Evolutionary conservation across 2,329 filamentous ascomycete species (phyloP).

Genomic region (Fusarium nurragi): DNA sequence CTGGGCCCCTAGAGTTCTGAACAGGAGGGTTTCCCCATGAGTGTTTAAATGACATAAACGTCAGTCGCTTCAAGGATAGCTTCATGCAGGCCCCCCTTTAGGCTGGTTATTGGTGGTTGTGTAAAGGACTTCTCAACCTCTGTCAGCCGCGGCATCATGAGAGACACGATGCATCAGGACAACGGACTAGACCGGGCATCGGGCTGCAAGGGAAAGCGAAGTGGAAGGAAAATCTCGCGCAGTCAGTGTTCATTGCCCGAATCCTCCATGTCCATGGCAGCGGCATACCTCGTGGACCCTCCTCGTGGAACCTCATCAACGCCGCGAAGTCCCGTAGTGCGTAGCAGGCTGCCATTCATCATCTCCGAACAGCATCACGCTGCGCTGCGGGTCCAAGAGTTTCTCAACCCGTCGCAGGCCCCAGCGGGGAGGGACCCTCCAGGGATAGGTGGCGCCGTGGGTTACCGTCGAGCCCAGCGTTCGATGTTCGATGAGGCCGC

Average conservation of each 20-base stretch:
- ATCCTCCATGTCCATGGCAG: constrained; percentile 27
- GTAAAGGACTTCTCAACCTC: background rate
- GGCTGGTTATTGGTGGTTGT: background rate
- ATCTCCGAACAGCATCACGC: constrained; percentile 39
- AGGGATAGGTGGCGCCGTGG: constrained; percentile 32
- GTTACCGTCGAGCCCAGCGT: constrained; percentile 17
- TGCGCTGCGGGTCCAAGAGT: constrained; percentile 25
- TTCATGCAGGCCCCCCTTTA: constrained; percentile 9
- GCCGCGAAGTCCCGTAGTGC: constrained; percentile 30
- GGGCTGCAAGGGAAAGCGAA: constrained; percentile 16
- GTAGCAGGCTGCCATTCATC: constrained; percentile 14
- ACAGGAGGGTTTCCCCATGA: background rate
- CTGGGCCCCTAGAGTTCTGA: background rate
- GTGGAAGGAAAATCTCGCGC: constrained; percentile 34
- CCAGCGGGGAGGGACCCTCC: constrained; percentile 24
- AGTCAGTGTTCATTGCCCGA: constrained; percentile 20
- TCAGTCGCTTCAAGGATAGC: background rate
- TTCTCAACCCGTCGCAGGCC: constrained; percentile 19
- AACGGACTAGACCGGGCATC: constrained; percentile 8
- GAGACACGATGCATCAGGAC: constrained; percentile 3
- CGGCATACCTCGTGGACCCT: constrained; percentile 31
- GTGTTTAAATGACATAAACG: background rate
- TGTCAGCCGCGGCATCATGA: background rate
- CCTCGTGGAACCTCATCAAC: constrained; percentile 29
- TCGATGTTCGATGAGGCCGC: constrained; percentile 22